Percentiles rank a stretch among this genome's conserved stretches.
These are phyloP conservation scores for Sporisorium exsertum DNA, from an alignment of 1,284 basidiomycete species.

Conservation along the genomic window DNA sequence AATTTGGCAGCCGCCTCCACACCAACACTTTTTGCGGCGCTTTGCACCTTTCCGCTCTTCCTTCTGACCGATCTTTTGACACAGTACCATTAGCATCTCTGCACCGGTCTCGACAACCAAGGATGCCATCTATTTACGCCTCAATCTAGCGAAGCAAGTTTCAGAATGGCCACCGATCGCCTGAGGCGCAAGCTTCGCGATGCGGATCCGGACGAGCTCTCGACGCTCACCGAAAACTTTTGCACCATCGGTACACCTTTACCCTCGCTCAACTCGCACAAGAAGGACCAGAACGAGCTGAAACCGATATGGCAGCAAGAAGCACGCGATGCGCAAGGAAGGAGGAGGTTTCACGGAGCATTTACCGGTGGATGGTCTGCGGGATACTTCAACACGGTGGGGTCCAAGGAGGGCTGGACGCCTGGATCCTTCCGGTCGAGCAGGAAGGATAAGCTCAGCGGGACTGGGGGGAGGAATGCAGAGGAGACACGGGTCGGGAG, in stretches of 20 bases:
- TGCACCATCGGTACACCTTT: slow-evolving; percentile 93
- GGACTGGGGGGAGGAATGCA: background rate
- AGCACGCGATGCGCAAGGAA: slow-evolving; percentile 92
- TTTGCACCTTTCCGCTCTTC: background rate
- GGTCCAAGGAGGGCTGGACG: slow-evolving; percentile 96
- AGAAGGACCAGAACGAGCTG: slow-evolving; percentile 88
- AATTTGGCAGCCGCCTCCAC: slow-evolving; percentile 2
- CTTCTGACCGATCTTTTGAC: background rate
- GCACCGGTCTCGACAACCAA: background rate
- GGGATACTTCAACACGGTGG: slow-evolving; percentile 95
- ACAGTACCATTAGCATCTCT: background rate
- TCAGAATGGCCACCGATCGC: slow-evolving; percentile 71
- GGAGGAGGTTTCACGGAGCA: slow-evolving; percentile 91
- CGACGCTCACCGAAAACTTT: slow-evolving; percentile 84
- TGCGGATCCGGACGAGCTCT: slow-evolving; percentile 79
- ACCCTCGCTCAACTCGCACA: slow-evolving; percentile 84
- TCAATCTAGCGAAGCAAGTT: background rate
- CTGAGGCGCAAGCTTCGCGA: slow-evolving; percentile 79
- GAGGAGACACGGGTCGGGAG: slow-evolving; percentile 70
- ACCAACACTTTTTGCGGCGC: slow-evolving; percentile 7
- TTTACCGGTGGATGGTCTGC: slow-evolving; percentile 98
- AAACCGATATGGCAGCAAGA: slow-evolving; percentile 98
- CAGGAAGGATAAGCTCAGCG: slow-evolving; percentile 69
- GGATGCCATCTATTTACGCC: no score
- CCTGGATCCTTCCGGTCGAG: slow-evolving; percentile 79